Evolutionary conservation across 495 filamentous ascomycete species (phyloP).

Genomic region (Sporormia fimetaria): DNA sequence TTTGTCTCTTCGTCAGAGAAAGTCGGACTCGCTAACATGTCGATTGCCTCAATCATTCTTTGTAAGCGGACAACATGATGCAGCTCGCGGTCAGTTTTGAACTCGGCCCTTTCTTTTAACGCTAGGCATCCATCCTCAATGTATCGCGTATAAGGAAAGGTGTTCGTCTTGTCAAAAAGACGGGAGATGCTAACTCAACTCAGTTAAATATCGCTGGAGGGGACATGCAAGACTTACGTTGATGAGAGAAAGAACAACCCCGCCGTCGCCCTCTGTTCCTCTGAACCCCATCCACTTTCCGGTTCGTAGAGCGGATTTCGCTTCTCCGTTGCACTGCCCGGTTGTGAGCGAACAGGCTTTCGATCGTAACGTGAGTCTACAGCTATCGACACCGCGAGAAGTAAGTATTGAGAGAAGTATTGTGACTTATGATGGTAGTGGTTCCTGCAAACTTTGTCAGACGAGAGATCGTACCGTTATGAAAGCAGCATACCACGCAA

Average conservation of each 20-base stretch:
- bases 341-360: constrained; percentile 6
- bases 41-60: constrained; percentile 17
- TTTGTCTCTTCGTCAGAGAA: constrained; percentile 10
- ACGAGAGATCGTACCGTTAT: background rate
- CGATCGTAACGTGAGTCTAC: constrained; percentile 19
- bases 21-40: constrained; percentile 2
- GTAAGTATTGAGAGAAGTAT: constrained; percentile 16
- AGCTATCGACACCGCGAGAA: constrained; percentile 12
- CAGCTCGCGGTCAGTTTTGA: constrained; percentile 17
- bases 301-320: constrained; percentile 2
- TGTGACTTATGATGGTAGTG: constrained; percentile 14
- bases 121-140: constrained; percentile 17
- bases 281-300: constrained; percentile 9
- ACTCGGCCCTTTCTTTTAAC: constrained; percentile 10
- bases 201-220: background rate
- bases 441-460: constrained; percentile 9
- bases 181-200: constrained; percentile 10
- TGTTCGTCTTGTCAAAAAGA: constrained; percentile 19
- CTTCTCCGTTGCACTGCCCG: background rate
- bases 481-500: constrained; percentile 11
- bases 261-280: constrained; percentile 17
- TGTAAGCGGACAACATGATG: constrained; percentile 18
- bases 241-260: constrained; percentile 18
- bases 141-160: constrained; percentile 10
- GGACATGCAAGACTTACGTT: constrained; percentile 6